phyloP scores from a whole-genome alignment of 768 basidiomycete genomes.

The Lentinula guzmanii region DNA sequence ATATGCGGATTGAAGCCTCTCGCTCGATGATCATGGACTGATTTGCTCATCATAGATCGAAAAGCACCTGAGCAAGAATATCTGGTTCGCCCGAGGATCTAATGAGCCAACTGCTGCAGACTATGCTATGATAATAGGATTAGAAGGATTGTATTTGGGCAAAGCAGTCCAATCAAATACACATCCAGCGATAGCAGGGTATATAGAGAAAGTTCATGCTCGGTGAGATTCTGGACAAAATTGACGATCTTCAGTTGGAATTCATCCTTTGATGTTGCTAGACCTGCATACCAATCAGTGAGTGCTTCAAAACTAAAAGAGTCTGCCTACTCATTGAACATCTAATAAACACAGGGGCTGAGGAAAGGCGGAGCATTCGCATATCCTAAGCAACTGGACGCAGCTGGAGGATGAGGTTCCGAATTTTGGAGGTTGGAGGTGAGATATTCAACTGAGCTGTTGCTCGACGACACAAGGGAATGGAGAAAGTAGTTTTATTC shows the following conservation, averaged over 20 bases:
- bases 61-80: not conserved
- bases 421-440: not conserved
- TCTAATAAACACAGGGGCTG: not conserved
- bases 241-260: too few species aligned
- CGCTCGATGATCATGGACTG: not conserved
- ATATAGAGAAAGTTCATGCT: not conserved
- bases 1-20: not conserved
- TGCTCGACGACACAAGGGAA: not conserved
- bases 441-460: too few species aligned
- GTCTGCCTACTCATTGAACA: not conserved
- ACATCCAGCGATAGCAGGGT: not conserved
- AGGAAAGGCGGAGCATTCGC: not conserved
- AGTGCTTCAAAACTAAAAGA: not conserved
- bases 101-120: conserved; percentile 1
- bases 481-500: not conserved
- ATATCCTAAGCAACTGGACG: not conserved
- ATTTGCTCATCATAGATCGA: not conserved
- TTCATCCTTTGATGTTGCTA: not conserved
- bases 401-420: not conserved
- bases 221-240: not conserved
- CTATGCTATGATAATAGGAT: not conserved
- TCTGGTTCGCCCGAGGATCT: conserved; percentile 5
- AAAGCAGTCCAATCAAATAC: not conserved
- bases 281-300: conserved; percentile 1
- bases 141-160: not conserved